Base-by-base conservation (phyloP, 305 asterid genomes). In the Rubia peregrina region DNA sequence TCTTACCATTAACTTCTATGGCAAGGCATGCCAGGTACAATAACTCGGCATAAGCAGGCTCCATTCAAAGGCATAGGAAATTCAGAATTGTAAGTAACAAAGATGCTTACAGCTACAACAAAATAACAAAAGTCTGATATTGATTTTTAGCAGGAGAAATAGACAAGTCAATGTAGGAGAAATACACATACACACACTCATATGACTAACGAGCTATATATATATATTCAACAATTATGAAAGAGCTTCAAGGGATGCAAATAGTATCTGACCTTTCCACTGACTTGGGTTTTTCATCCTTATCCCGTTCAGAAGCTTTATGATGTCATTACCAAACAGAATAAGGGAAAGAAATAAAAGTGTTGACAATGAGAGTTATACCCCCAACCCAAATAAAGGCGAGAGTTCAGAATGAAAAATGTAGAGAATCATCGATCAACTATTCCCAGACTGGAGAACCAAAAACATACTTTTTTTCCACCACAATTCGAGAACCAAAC, bases 1-100 rank as follows among this genome's bases (percentile, higher is more conserved):
- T 81, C 87, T 83, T 77, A 92, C 98, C 97, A 92, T 81, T 87
- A 88, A 84, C 97, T 88, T 76, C 74, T 76, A 80, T 92, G 91
- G 70, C 97, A 92, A 66, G 98, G 98, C 75, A 86, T 80, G 80
- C 90, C 88, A 0, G 98, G 96, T 55, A n/a, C n/a, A n/a, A n/a
- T n/a, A n/a, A n/a, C n/a, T n/a, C n/a, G n/a, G n/a, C n/a, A n/a
- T n/a, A n/a, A n/a, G n/a, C n/a, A n/a, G n/a, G n/a, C n/a, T n/a
- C n/a, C n/a, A n/a, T 30, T 42, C 24, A 41, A 26, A 14, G 14
- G 9, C 19, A 19, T 36, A 22, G 40, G 36, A 7, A 51, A 33
- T 26, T 26, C 30, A 26, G 30, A 26, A 26, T 11, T 21, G 41
- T 10, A 43, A 6, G 7, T 10, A 24, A 62, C 61, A 13, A 42